Base-by-base conservation (phyloP, 179 eudicot species). In the Drosera spatulata region DNA sequence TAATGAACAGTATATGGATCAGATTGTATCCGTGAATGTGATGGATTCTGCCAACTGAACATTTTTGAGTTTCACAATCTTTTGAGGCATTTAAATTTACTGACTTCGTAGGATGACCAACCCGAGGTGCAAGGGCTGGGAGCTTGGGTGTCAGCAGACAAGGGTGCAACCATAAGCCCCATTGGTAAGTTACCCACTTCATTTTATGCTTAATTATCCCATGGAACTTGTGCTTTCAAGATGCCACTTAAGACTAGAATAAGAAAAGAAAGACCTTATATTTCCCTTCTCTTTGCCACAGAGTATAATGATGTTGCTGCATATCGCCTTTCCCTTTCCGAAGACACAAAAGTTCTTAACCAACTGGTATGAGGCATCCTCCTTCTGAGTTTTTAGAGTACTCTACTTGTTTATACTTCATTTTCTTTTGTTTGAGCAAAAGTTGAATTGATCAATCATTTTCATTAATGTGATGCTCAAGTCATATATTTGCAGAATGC, bases 251-350 rank as follows among this genome's bases (percentile, higher is more conserved):
- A 22, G 33, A 22, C 33, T 22, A 22, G 33, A 0, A 22, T 22
- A 37, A 55, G 9, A 11, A 0, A 37, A 9, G 11, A 55, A 15
- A 8, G 13, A 7, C 46, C 7, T 50, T 39, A 53, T 37, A 13
- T 39, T 8, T 43, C 57, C 46, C 2, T 49, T 12, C 15, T 5
- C 69, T 68, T 33, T 14, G 50, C 61, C 71, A 69, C 77, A 93
- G 99, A 89, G 71, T 93, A 93, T 65, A 81, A 82, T 62, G 99
- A 93, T 79, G 95, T 93, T 74, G 79, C 96, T 53, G 99, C 99
- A 41, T 93, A 93, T 67, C 93, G 99, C 50, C 79, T 93, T 66
- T 93, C 99, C 60, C 66, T 89, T 63, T 84, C 94, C 38, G 99
- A 93, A 71, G 99, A 93, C 74, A 93, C 99, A 14, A 93, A 93